Percentiles rank a stretch among this genome's conserved stretches.
phyloP scores from a whole-genome alignment of 2,329 filamentous ascomycete species.

The Fusarium sp. region DNA sequence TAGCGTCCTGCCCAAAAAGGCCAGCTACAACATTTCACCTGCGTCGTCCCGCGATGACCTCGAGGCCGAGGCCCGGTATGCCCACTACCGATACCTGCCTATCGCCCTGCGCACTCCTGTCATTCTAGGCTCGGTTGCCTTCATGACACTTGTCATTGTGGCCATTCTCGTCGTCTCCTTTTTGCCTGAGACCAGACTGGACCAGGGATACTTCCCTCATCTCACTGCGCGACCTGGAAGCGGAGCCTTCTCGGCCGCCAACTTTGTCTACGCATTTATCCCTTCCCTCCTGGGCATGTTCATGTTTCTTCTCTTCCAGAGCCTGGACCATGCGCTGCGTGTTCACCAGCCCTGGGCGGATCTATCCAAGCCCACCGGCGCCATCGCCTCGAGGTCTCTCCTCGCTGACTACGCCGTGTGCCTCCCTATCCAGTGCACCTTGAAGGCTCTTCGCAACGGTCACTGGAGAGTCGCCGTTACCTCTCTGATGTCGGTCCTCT shows the following conservation, averaged over 20 bases:
- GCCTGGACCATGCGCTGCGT: constrained; percentile 74
- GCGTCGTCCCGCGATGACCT: constrained; percentile 47
- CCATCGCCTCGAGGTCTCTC: constrained; percentile 71
- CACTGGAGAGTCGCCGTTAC: constrained; percentile 75
- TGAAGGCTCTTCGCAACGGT: constrained; percentile 68
- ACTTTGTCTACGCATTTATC: constrained; percentile 87
- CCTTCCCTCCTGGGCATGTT: constrained; percentile 76
- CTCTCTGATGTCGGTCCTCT: constrained; percentile 69
- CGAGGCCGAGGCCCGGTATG: constrained; percentile 43
- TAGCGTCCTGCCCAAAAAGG: constrained; percentile 44
- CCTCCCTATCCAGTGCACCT: constrained; percentile 69
- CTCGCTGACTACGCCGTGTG: constrained; percentile 78
- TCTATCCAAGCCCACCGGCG: constrained; percentile 68
- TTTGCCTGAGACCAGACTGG: constrained; percentile 73
- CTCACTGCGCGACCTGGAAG: constrained; percentile 70
- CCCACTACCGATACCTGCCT: constrained; percentile 74
- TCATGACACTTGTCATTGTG: constrained; percentile 70
- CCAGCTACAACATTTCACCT: constrained; percentile 49
- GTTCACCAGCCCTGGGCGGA: constrained; percentile 78
- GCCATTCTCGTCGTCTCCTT: constrained; percentile 85
- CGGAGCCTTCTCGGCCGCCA: constrained; percentile 82
- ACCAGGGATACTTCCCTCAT: constrained; percentile 77
- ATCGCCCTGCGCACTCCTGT: constrained; percentile 79
- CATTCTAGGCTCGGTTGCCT: constrained; percentile 74
- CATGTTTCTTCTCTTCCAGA: constrained; percentile 75